Base-by-base conservation (phyloP, 1,284 basidiomycete genomes). In the Rhodofomes roseus region DNA sequence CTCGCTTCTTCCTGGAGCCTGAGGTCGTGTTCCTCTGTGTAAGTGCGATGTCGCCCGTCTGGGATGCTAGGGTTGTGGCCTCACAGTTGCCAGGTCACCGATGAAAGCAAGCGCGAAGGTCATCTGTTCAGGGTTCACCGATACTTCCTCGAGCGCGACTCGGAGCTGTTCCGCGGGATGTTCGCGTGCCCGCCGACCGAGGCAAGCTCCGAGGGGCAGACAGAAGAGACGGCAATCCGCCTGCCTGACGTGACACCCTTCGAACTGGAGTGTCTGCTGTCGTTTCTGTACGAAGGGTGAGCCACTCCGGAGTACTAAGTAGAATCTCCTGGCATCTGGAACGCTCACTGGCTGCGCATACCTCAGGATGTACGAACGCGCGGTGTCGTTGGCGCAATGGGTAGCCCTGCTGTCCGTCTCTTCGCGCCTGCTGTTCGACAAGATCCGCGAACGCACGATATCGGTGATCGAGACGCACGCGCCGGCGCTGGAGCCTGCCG, bases 361-460 rank as follows among this genome's bases (percentile, higher is more conserved):
- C 25, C 18, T 23, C 48, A 56, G 54, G 16, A 56, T 60, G 48
- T 44, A 60, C 54, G 58, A 56, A 36, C 46, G 39, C 3, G 40
- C 9, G 16, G 18, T 31, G 4, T 31, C 23, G 8, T n/a, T 60
- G 20, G 39, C 56, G n/a, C 39, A 60, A 2, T 60, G 58, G 58
- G 43, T 43, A n/a, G 54, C 58, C 37, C 60, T 70, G 14, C 65
- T 70, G 22, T 66, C 69, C 43, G 69, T 68, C 23, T 64, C 69
- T 0, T 63, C 67, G 36, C 60, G 66, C 22, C 63, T 69, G 51
- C 36, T 59, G 16, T 69, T 70, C 64, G 64, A 68, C 54, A 64
- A 63, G 40, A 64, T 66, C 8, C 68, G 67, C 25, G 56, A 57
- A 31, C 65, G 65, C 50, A 65, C 69, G 9, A 66, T 70, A 56